Evolutionary conservation across 1,284 basidiomycete genomes (phyloP), one percentile per base, ranked within the genome.

Genomic region (Austroboletus novae-zelandiae): DNA sequence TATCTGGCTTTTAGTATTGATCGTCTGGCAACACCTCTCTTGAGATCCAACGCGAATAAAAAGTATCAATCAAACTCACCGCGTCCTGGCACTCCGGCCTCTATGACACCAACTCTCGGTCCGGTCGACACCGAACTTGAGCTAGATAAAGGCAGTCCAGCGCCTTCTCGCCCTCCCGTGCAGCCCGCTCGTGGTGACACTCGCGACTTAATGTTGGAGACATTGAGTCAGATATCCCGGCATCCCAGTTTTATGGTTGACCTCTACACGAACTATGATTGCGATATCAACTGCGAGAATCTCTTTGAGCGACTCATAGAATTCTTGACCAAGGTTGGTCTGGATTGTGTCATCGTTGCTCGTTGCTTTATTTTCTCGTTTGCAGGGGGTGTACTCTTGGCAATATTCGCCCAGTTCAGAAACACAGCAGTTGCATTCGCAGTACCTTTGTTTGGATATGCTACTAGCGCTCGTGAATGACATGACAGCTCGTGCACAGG

Each of bases 261-360:
- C 64, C 75, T 98, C 10, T 99, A 93, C 75, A 80, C 86, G 52
- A 99, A 99, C 69, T 99, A 97, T 69, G 97, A 99, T 68, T 98
- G 94, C 66, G 91, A 98, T 62, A 85, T 91, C 56, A 95, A 98
- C 64, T 95, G 91, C 69, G 95, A 98, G 73, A 95, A 99, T 66
- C 72, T 99, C 52, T 98, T 96, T 62, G 94, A 98, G 66, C 78
- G 91, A 9, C 71, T 98, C n/a, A 76, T 97, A 50, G 86, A 87
- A 18, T 98, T 98, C 70, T 73, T 98, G 55, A 92, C 90, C 2
- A 86, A 88, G 78, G 91, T 89, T 58, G 43, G 61, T 54, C 29
- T 18, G 34, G 14, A 9, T 17, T 14, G 5, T 32, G 7, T 45
- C 11, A 9, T n/a, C 9, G 29, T 46, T 27, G 9, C 40, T 42